phyloP scores from a whole-genome alignment of 805 yeast genomes.

The Kodamaea kaohsiungensis region DNA sequence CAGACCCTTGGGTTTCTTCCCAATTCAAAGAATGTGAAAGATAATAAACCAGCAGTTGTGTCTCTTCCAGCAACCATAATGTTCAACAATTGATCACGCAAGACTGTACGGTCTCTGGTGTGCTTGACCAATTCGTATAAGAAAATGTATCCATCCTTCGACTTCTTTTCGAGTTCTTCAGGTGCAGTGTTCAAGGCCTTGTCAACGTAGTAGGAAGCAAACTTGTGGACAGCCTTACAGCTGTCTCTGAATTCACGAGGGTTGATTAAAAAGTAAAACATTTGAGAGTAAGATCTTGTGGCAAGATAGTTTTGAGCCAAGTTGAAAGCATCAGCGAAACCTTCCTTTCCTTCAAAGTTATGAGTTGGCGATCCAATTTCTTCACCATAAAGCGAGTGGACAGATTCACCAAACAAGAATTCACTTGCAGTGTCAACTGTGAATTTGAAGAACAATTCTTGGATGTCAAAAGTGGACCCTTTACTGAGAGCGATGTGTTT shows the following conservation, averaged over 20 bases:
- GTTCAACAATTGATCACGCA: slow-evolving; percentile 29
- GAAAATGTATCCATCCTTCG: slow-evolving; percentile 24
- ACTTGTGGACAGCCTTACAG: slow-evolving; percentile 31
- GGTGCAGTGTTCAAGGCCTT: slow-evolving; percentile 15
- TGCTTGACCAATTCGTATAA: slow-evolving; percentile 30
- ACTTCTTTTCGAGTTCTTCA: slow-evolving; percentile 17
- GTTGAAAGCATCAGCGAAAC: slow-evolving; percentile 38
- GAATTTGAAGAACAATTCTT: slow-evolving; percentile 33
- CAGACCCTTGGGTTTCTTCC: slow-evolving; percentile 24
- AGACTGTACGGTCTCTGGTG: slow-evolving; percentile 24
- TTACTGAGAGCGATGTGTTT: slow-evolving; percentile 16
- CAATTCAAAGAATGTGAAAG: slow-evolving; percentile 24
- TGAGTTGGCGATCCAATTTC: slow-evolving; percentile 14
- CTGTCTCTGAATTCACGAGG: slow-evolving; percentile 29
- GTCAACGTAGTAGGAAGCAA: slow-evolving; percentile 22
- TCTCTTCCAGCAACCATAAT: slow-evolving; percentile 33
- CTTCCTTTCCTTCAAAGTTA: slow-evolving; percentile 23
- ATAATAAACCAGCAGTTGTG: slow-evolving; percentile 30
- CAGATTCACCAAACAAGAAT: slow-evolving; percentile 42
- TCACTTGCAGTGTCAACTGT: slow-evolving; percentile 45
- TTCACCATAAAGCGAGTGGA: slow-evolving; percentile 29
- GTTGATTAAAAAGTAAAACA: slow-evolving; percentile 21
- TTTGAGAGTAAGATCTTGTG: slow-evolving; percentile 33
- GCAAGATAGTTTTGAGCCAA: slow-evolving; percentile 34
- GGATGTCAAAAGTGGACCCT: slow-evolving; percentile 33